Base-by-base conservation (phyloP, 176 grass and related monocot genomes). In the Phoenix dactylifera region DNA sequence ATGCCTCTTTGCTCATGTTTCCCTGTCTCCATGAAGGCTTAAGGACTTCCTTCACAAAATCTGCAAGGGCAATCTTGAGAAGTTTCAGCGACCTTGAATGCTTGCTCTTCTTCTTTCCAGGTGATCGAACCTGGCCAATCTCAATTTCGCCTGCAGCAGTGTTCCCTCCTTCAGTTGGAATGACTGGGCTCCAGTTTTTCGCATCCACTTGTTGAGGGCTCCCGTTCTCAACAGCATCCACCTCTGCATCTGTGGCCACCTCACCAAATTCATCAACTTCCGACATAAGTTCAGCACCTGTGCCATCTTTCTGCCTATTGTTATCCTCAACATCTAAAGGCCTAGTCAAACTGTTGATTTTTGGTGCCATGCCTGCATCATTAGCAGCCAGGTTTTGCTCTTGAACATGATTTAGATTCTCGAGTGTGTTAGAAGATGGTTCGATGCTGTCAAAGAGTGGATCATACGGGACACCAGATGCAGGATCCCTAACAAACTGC, bases 1-100 rank as follows among this genome's bases (percentile, higher is more conserved):
- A 97, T 76, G 87, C 87, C 26, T 88, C 93, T 82, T 85, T 97
- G 78, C 73, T 97, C 73, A 97, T 92, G 76, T 88, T 97, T 55
- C 93, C 93, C 60, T 97, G 93, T 70, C 83, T 80, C 93, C 93
- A 97, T 49, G 84, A 89, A 22, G 93, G 93, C 63, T 92, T 91
- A 60, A 97, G 75, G 29, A 97, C 81, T 78, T 97, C 93, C 67
- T 92, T 97, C 59, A 97, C 93, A 78, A 91, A 97, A 79, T 86
- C 79, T 72, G 87, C 93, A 77, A 97, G 77, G 24, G 93, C 87
- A 72, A 67, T 29, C 72, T 91, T 97, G 64, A 98, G 88, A 68
- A 92, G 70, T 65, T 98, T 98, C 78, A 85, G 78, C 60, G 87
- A 91, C 58, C 84, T 85, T 24, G 84, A 92, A 49, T 88, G 87